Conservation (phyloP, 2,329 filamentous ascomycete species). For the Cephalotrichum gorgonifer region DNA sequence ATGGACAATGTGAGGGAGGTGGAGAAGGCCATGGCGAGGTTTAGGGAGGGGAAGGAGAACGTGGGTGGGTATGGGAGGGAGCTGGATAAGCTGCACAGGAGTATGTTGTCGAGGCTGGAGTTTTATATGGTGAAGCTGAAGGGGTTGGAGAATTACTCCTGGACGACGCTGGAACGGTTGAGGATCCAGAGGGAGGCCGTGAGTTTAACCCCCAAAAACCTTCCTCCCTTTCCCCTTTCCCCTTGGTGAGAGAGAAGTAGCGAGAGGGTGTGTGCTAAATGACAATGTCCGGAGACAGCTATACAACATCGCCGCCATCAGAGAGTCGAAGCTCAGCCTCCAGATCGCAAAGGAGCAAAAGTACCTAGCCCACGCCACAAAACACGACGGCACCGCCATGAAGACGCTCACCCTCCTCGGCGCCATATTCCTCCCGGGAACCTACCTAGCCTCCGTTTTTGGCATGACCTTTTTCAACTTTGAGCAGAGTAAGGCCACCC, state of each 20-base stretch:
- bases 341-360: constrained; percentile 52
- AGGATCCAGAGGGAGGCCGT: constrained; percentile 53
- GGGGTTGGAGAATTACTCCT: constrained; percentile 52
- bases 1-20: constrained; percentile 40
- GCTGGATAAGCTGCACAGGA: constrained; percentile 36
- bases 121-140: constrained; percentile 52
- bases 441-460: constrained; percentile 52
- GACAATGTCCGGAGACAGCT: constrained; percentile 27
- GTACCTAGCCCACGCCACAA: constrained; percentile 47
- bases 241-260: too few relatives aligned
- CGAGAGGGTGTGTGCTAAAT: too few relatives aligned
- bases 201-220: too few relatives aligned
- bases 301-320: constrained; percentile 57
- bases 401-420: constrained; percentile 55
- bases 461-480: constrained; percentile 61
- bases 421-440: constrained; percentile 52
- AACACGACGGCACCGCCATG: constrained; percentile 53
- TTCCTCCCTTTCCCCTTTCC: background rate
- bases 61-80: constrained; percentile 11
- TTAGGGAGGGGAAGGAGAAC: constrained; percentile 16
- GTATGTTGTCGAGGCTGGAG: constrained; percentile 42
- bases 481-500: constrained; percentile 25
- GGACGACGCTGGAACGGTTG: constrained; percentile 49
- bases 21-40: constrained; percentile 34
- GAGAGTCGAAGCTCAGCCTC: constrained; percentile 53